phyloP scores from a whole-genome alignment of 352 stramenopile genomes.

The Phytopythium mirpurense region DNA sequence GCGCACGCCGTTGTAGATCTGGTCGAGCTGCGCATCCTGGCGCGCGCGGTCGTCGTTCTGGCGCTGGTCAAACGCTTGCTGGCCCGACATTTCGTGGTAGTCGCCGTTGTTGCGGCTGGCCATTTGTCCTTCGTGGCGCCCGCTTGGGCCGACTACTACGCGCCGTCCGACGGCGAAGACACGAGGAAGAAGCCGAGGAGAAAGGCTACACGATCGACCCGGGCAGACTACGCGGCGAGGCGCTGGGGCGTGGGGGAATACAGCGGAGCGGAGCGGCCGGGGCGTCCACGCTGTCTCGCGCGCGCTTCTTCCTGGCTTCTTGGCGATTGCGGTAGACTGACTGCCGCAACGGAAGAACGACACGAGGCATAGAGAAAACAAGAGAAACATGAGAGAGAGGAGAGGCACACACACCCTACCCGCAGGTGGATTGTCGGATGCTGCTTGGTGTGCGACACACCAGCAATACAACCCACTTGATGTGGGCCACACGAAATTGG shows the following conservation, averaged over 20 bases:
- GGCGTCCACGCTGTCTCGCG: neutral
- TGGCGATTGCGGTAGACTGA: constrained; percentile 4
- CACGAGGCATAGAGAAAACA: neutral
- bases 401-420: neutral
- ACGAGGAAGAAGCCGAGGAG: neutral
- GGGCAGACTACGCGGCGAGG: neutral
- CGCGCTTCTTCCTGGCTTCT: constrained; percentile 2
- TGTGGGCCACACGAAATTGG: no score
- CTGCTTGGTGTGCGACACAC: neutral
- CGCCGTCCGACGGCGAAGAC: neutral
- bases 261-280: neutral
- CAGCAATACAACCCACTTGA: neutral
- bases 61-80: constrained; percentile 62
- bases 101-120: constrained; percentile 6
- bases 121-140: neutral
- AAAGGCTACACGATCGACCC: neutral
- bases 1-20: constrained; percentile 74
- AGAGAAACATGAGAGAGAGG: neutral
- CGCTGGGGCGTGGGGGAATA: neutral
- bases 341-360: neutral
- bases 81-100: constrained; percentile 61
- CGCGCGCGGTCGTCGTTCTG: constrained; percentile 45
- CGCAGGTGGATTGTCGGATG: constrained; percentile 1
- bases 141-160: neutral
- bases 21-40: constrained; percentile 71